A percentile compares a stretch with the other conserved stretches of the same genome.
Conservation (phyloP, 345 rosid species). For the Syzygium aromaticum region DNA sequence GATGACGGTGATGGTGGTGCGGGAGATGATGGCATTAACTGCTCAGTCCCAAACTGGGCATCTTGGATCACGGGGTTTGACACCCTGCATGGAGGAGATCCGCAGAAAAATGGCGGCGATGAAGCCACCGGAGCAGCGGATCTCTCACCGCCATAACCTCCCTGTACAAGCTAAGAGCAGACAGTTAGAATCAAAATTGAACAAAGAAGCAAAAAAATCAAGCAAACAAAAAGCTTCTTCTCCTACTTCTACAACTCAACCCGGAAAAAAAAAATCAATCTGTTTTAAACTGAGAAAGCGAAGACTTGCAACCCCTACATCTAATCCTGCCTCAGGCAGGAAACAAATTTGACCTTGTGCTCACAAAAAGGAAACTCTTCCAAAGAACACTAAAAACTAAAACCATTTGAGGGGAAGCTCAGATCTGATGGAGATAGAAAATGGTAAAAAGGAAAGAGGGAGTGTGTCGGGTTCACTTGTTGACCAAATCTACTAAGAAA, state of each 20-base stretch:
- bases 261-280: not conserved
- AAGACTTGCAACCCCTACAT: not conserved
- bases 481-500: not conserved
- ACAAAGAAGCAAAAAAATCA: not conserved
- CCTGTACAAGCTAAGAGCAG: conserved; percentile 2
- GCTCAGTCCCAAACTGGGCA: conserved; percentile 8
- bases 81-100: conserved; percentile 16
- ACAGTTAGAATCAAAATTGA: not conserved
- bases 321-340: not conserved
- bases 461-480: not conserved
- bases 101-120: conserved; percentile 15
- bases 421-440: not conserved
- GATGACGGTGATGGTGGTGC: not conserved
- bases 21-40: not conserved
- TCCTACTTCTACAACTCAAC: not conserved
- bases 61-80: conserved; percentile 15
- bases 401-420: not conserved
- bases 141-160: conserved; percentile 10
- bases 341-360: not conserved
- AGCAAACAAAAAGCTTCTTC: not conserved
- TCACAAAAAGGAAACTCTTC: not conserved
- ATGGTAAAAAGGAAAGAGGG: not conserved
- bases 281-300: not conserved
- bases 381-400: not conserved
- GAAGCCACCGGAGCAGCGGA: conserved; percentile 8